Evolutionary conservation across 2,329 filamentous ascomycete genomes (phyloP), one percentile per base, ranked within the genome.

Genomic region (Trichoderma harzianum): DNA sequence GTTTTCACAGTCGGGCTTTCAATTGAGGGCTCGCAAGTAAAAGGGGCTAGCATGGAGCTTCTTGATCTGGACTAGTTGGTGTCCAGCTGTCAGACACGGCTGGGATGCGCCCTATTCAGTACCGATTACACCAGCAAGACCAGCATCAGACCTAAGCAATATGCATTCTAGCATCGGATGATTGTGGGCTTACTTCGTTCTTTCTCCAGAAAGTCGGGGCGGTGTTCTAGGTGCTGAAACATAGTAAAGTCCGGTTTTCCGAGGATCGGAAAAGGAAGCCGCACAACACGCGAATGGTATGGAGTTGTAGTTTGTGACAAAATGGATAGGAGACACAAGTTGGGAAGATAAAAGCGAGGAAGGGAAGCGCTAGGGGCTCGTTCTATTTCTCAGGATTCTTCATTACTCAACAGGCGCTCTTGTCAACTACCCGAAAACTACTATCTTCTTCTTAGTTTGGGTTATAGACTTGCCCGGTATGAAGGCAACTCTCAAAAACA

Each of bases 51-150:
- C 5, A 18, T 28, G 26, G 66, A 69, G 66, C 66, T 69, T 60
- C 66, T 69, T 69, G 26, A 60, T 69, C 28, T 24, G 66, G 66
- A 57, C 36, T 69, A 69, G 66, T 24, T 12, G n/a, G 55, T 69
- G 57, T 39, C 34, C 60, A 61, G 55, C 26, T 69, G 66, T 61
- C 28, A 34, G 36, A 51, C 28, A 51, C 66, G 21, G 32, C 34
- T 47, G 36, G 53, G 53, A 47, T 68, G 14, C 47, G 36, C 66
- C 55, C 66, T 69, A 61, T 34, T 34, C 11, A 32, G 28, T 69
- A 39, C n/a, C 36, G 32, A 57, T 36, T 61, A 51, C 34, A 60
- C 18, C 55, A 36, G 66, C 66, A 69, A 47, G 18, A 58, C 18
- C 55, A 36, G 66, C 66, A 69, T n/a, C 53, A 67, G 51, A 28